Evolutionary conservation across 257 asterid species (phyloP).

Genomic region (Plantago major): DNA sequence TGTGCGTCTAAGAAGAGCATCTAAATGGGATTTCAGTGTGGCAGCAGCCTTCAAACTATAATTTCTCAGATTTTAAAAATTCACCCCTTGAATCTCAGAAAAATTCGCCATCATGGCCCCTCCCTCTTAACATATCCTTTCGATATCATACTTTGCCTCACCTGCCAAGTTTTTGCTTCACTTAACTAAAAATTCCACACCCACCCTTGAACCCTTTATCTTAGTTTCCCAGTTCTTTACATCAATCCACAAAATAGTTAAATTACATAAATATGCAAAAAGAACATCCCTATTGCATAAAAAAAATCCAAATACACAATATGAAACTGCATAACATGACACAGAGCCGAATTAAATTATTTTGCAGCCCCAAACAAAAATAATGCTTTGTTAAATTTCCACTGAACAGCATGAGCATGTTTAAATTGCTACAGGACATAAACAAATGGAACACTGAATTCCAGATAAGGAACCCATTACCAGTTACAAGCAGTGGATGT

Average conservation of each 20-base stretch:
- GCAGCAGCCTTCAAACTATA: no score
- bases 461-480: conserved; percentile 9
- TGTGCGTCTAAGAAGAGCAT: no score
- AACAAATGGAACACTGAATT: neutral
- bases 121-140: no score
- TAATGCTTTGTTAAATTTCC: neutral
- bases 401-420: neutral
- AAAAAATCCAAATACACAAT: neutral
- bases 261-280: no score
- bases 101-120: neutral
- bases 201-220: neutral
- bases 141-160: no score
- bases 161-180: no score
- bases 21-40: no score
- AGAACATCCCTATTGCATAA: no score
- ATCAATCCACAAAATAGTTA: neutral
- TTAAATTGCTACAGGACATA: neutral
- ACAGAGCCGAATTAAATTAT: no score
- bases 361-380: neutral
- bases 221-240: neutral
- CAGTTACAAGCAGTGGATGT: conserved; percentile 11
- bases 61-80: no score
- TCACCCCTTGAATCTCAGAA: neutral
- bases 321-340: neutral
- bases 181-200: neutral